phyloP scores from a whole-genome alignment of 352 stramenopile genomes.

The Pythium graminicola region DNA sequence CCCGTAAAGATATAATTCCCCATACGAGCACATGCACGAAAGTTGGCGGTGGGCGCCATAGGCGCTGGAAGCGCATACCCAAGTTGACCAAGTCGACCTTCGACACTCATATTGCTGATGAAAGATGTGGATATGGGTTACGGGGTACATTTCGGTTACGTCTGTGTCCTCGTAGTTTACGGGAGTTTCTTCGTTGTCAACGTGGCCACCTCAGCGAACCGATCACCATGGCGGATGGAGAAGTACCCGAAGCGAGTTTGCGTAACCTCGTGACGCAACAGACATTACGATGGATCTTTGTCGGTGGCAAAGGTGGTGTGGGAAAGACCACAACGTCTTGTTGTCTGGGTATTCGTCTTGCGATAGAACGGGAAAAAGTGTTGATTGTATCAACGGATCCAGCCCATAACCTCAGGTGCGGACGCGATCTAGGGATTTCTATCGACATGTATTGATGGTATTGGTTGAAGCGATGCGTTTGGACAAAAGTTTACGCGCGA shows the following conservation, averaged over 20 bases:
- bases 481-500: constrained; percentile 98
- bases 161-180: not conserved
- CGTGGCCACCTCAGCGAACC: not conserved
- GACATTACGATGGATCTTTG: constrained; percentile 93
- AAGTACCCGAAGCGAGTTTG: constrained; percentile 85
- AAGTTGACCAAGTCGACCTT: constrained; percentile 60
- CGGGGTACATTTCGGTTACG: not conserved
- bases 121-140: not conserved
- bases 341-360: constrained; percentile 91
- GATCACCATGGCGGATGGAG: constrained; percentile 20
- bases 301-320: constrained; percentile 93
- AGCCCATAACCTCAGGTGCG: constrained; percentile 96
- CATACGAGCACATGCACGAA: constrained; percentile 46
- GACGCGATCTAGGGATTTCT: not conserved
- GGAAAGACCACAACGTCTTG: constrained; percentile 98
- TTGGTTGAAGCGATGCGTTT: constrained; percentile 91
- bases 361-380: constrained; percentile 91
- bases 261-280: constrained; percentile 87
- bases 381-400: constrained; percentile 99
- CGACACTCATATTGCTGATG: constrained; percentile 25
- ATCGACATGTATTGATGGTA: not conserved
- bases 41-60: constrained; percentile 65
- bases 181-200: not conserved
- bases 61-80: constrained; percentile 61
- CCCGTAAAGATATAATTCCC: constrained; percentile 74